Percentiles rank a stretch among this genome's conserved stretches.
Evolutionary conservation across 2,329 filamentous ascomycete genomes (phyloP).

Genomic region (Botrytis fabae): DNA sequence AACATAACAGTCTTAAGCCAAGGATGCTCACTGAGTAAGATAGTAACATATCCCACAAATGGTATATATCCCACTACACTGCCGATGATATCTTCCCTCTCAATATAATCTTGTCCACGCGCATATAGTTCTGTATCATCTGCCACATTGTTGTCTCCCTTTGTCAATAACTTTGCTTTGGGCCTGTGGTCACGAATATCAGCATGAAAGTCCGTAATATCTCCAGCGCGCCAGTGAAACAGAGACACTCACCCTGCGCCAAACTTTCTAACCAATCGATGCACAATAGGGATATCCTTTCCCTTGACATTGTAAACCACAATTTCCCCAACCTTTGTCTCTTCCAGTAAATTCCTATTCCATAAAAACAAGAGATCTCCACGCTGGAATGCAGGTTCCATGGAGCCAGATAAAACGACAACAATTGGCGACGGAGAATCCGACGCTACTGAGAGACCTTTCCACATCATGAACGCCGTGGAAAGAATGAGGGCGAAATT

Average conservation of each 20-base stretch:
- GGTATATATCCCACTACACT: slow-evolving; percentile 91
- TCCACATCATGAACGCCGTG: slow-evolving; percentile 75
- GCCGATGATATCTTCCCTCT: slow-evolving; percentile 86
- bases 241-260: slow-evolving; percentile 52
- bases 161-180: slow-evolving; percentile 78
- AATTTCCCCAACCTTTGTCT: slow-evolving; percentile 69
- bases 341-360: slow-evolving; percentile 53
- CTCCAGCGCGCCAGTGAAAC: not conserved
- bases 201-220: not conserved
- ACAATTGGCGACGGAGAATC: slow-evolving; percentile 61
- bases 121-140: slow-evolving; percentile 94
- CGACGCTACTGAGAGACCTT: slow-evolving; percentile 65
- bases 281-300: slow-evolving; percentile 97
- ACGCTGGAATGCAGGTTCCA: slow-evolving; percentile 63
- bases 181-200: slow-evolving; percentile 43
- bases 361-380: slow-evolving; percentile 60
- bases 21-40: slow-evolving; percentile 90
- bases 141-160: slow-evolving; percentile 93
- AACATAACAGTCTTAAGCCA: slow-evolving; percentile 97
- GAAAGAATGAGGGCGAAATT: slow-evolving; percentile 73
- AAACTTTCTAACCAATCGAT: slow-evolving; percentile 80
- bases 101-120: slow-evolving; percentile 79
- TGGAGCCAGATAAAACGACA: slow-evolving; percentile 59
- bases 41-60: slow-evolving; percentile 95
- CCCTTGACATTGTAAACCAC: slow-evolving; percentile 75